Evolutionary conservation across 2,329 filamentous ascomycete species (phyloP).

Genomic region (Ophiostoma quercus): DNA sequence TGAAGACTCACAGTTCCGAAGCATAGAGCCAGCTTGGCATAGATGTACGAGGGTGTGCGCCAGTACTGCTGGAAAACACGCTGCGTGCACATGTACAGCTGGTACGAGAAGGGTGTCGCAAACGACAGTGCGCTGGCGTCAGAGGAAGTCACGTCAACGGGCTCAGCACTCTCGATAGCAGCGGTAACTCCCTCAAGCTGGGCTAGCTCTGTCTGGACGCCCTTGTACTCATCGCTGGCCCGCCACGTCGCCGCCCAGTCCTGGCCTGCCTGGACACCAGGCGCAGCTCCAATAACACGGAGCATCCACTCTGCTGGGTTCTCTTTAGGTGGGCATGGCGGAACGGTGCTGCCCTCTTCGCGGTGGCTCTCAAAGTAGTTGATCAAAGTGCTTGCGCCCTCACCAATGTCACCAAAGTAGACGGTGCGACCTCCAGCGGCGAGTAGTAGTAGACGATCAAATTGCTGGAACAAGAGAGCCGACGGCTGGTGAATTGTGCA

Average conservation of each 20-base stretch:
- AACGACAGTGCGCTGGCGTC: constrained; percentile 41
- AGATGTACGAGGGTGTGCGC: constrained; percentile 70
- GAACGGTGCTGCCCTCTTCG: constrained; percentile 35
- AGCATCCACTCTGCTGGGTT: constrained; percentile 84
- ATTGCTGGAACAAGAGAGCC: constrained; percentile 26
- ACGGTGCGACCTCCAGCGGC: constrained; percentile 71
- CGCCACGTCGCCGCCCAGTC: constrained; percentile 53
- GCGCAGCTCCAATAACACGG: constrained; percentile 57
- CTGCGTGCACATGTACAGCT: constrained; percentile 54
- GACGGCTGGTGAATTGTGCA: constrained; percentile 28
- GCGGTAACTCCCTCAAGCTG: constrained; percentile 27
- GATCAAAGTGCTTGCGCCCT: constrained; percentile 44
- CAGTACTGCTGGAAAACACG: constrained; percentile 75
- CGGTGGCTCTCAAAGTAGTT: constrained; percentile 73
- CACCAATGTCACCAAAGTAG: constrained; percentile 71
- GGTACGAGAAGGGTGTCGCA: constrained; percentile 58
- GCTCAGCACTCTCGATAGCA: background rate
- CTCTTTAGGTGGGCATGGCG: constrained; percentile 55
- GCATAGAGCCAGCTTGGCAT: constrained; percentile 59
- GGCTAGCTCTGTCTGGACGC: constrained; percentile 60
- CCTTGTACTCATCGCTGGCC: constrained; percentile 52
- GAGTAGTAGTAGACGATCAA: constrained; percentile 62
- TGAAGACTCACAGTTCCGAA: constrained; percentile 28
- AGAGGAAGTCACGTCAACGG: background rate
- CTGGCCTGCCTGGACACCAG: constrained; percentile 53